Percentiles rank a stretch among this genome's conserved stretches.
Evolutionary conservation across 768 basidiomycete genomes (phyloP).

Genomic region (Ramaria sp.): DNA sequence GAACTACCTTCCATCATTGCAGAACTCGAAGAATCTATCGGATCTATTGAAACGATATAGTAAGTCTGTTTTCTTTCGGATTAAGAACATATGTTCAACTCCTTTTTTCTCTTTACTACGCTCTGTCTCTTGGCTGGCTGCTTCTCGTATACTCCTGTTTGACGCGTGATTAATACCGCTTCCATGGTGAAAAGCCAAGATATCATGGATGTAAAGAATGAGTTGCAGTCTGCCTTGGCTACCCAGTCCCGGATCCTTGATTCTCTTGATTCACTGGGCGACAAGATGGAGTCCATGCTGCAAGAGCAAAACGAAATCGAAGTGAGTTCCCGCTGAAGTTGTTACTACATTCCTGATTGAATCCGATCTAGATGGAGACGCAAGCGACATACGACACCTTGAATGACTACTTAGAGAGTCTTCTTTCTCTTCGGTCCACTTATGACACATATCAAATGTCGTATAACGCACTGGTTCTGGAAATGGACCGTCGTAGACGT

Average conservation of each 20-base stretch:
- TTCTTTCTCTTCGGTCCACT: conserved; percentile 54
- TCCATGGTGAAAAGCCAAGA: conserved; percentile 32
- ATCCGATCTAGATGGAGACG: conserved; percentile 19
- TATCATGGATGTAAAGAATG: conserved; percentile 33
- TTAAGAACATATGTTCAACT: neutral
- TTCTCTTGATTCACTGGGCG: conserved; percentile 66
- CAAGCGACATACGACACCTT: conserved; percentile 25
- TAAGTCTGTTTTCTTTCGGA: conserved; percentile 24
- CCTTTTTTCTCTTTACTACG: conserved; percentile 1
- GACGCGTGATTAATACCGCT: neutral
- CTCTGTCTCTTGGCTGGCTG: neutral
- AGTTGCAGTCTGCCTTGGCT: conserved; percentile 37
- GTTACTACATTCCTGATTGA: conserved; percentile 27
- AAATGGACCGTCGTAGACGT: conserved; percentile 57
- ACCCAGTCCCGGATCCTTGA: conserved; percentile 41
- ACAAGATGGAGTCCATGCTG: conserved; percentile 73
- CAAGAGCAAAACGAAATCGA: conserved; percentile 58
- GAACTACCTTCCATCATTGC: conserved; percentile 66
- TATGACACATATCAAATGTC: conserved; percentile 63
- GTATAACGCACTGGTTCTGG: conserved; percentile 62
- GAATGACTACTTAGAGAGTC: conserved; percentile 47
- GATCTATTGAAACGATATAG: conserved; percentile 46
- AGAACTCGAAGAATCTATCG: conserved; percentile 53
- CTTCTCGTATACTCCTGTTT: neutral
- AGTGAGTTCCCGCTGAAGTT: conserved; percentile 26